Percentiles rank a stretch among this genome's conserved stretches.
Evolutionary conservation across 108 stramenopile species (phyloP).

Genomic region (Bacterosira constricta): DNA sequence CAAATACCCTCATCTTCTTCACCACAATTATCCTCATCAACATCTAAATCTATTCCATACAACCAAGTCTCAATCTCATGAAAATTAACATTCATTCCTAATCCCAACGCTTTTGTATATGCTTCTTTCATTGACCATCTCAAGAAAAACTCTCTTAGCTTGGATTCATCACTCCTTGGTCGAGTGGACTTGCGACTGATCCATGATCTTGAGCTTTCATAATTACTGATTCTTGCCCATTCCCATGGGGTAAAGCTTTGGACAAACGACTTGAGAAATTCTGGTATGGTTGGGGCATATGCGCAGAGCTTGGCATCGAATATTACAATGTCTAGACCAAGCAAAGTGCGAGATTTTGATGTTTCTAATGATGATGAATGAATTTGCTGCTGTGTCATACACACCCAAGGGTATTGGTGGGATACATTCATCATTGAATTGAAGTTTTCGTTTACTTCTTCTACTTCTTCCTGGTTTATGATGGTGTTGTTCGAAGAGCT

Average conservation of each 20-base stretch:
- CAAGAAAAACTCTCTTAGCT: conserved; percentile 68
- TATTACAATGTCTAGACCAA: conserved; percentile 77
- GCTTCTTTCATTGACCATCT: conserved; percentile 89
- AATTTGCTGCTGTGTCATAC: conserved; percentile 45
- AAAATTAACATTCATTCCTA: conserved; percentile 72
- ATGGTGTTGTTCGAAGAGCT: not conserved
- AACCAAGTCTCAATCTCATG: conserved; percentile 57
- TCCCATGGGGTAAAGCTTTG: conserved; percentile 59
- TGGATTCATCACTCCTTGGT: conserved; percentile 31
- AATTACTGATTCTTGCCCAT: conserved; percentile 55
- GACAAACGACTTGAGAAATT: conserved; percentile 65
- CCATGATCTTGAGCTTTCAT: not conserved
- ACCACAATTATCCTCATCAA: not conserved
- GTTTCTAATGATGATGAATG: not conserved
- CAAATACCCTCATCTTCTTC: conserved; percentile 23
- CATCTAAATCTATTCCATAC: conserved; percentile 23
- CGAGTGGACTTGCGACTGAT: not conserved
- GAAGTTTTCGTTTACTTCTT: conserved; percentile 29
- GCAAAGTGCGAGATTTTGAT: not conserved
- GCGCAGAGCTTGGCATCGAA: conserved; percentile 54
- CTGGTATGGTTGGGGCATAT: conserved; percentile 48
- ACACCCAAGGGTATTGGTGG: conserved; percentile 82
- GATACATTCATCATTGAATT: conserved; percentile 61
- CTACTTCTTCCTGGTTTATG: not conserved
- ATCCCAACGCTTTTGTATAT: conserved; percentile 81